Base-by-base conservation (phyloP, 768 basidiomycete genomes). In the Amanita inopinata region DNA sequence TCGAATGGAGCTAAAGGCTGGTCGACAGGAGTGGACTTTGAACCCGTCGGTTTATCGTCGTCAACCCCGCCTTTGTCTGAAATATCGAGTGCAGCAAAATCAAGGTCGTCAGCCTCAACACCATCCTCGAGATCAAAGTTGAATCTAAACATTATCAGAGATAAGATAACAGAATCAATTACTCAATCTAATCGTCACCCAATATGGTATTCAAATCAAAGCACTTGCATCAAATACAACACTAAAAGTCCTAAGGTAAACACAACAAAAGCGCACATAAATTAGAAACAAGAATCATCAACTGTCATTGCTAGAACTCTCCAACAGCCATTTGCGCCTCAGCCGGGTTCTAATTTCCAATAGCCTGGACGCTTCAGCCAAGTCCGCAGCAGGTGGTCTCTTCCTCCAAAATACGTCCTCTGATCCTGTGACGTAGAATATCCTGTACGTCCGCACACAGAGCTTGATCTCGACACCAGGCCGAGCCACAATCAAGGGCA, bases 401-500 rank as follows among this genome's bases (percentile, higher is more conserved):
- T 65, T 53, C 42, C 70, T 72, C 65, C 70, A 74, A 42, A 83
- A 59, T 45, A 71, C 69, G 47, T 84, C 83, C 50, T 82, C 83
- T 33, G 78, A 79, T 18, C 66, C 55, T 2, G 83, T 65, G 4
- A 84, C 83, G 56, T 78, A 90, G 66, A 92, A 91, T 10, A 90
- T 60, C 24, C 82, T 71, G 58, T 90, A 90, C 6, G 82, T 86
- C 45, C 80, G 71, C 25, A 89, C 71, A 60, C 92, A 94, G 44
- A 96, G 75, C 48, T 83, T 83, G 56, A 88, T 85, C 59, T 89
- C 85, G 12, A 93, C 69, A 2, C 72, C 72, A 23, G 82, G 80
- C 27, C 56, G 67, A 0, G 76, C 68, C 20, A 69, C 51, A 17
- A 75, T 62, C 31, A 75, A 65, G 0, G 71, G 73, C 7, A 59